A percentile compares a stretch with the other conserved stretches of the same genome.
phyloP scores from a whole-genome alignment of 441 rosid genomes.

The Gossypium schwendimanii region DNA sequence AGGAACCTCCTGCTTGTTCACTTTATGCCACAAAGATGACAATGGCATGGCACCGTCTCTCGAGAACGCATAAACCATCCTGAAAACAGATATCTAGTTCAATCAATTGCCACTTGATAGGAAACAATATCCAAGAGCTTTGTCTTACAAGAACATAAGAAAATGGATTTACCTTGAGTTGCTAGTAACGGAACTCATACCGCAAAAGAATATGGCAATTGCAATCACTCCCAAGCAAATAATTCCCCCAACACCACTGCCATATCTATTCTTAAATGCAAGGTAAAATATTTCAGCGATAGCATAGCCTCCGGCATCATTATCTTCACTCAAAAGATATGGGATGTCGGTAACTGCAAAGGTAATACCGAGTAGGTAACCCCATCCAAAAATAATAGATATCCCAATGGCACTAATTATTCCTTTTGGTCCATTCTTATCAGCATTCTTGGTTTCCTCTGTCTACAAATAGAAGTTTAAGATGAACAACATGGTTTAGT shows the following conservation, averaged over 20 bases:
- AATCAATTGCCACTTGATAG: background rate
- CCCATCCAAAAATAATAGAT: constrained; percentile 91
- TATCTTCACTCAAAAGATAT: constrained; percentile 56
- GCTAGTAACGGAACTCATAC: constrained; percentile 96
- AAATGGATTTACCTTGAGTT: constrained; percentile 59
- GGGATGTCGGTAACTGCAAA: constrained; percentile 80
- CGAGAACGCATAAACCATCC: constrained; percentile 97
- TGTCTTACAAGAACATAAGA: background rate
- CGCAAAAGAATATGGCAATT: constrained; percentile 89
- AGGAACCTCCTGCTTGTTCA: constrained; percentile 78
- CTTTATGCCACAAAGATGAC: constrained; percentile 84
- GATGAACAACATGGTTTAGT: constrained; percentile 5
- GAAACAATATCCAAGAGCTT: background rate
- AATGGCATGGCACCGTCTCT: constrained; percentile 97
- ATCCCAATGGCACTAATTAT: constrained; percentile 82
- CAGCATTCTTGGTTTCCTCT: constrained; percentile 88
- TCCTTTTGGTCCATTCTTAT: constrained; percentile 81
- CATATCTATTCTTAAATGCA: constrained; percentile 81
- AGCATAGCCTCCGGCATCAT: constrained; percentile 87
- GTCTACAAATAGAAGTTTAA: constrained; percentile 42
- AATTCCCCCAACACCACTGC: constrained; percentile 80
- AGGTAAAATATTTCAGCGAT: constrained; percentile 81
- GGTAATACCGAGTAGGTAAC: constrained; percentile 78
- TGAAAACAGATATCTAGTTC: constrained; percentile 20
- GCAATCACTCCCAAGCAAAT: constrained; percentile 78